These are phyloP conservation scores for Rosellinia necatrix DNA, from an alignment of 2,329 filamentous ascomycete species.

Conservation along the genomic window DNA sequence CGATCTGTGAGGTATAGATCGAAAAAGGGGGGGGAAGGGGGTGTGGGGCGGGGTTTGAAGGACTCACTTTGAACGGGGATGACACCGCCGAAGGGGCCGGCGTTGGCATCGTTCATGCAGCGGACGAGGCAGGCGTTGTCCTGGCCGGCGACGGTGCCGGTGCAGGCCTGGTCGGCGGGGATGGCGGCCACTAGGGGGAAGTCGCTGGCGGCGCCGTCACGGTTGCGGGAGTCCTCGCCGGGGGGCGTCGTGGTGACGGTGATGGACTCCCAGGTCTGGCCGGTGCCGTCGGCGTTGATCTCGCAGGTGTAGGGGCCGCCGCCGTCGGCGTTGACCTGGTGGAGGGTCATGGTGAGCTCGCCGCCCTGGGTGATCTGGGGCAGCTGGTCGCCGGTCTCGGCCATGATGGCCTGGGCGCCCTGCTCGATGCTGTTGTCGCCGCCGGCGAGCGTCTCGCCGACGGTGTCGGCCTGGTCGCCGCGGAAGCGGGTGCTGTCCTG, in stretches of 20 bases:
- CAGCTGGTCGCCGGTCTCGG: constrained; percentile 58
- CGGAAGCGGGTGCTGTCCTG: constrained; percentile 67
- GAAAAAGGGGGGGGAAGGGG: no score
- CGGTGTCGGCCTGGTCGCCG: constrained; percentile 54
- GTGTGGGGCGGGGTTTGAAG: no score
- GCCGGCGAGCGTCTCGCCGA: constrained; percentile 62
- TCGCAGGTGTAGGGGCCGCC: constrained; percentile 69
- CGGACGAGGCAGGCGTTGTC: constrained; percentile 65
- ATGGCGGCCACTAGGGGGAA: constrained; percentile 63
- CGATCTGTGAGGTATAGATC: background rate
- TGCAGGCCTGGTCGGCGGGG: constrained; percentile 59
- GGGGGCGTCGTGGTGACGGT: constrained; percentile 59
- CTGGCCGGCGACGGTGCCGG: constrained; percentile 63
- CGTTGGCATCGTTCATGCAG: constrained; percentile 63
- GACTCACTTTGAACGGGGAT: constrained; percentile 57
- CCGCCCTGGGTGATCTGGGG: constrained; percentile 65
- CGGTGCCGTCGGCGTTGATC: constrained; percentile 66
- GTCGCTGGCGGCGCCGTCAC: constrained; percentile 47
- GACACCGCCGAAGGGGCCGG: constrained; percentile 66
- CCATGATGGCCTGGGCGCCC: constrained; percentile 62
- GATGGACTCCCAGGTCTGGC: constrained; percentile 56
- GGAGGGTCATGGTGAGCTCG: constrained; percentile 63
- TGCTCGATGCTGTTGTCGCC: constrained; percentile 62
- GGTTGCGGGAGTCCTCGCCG: constrained; percentile 55
- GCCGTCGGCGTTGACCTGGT: constrained; percentile 70